Percentiles rank a stretch among this genome's conserved stretches.
phyloP scores from a whole-genome alignment of 345 rosid species.

The Eucalyptus erythrocorys region DNA sequence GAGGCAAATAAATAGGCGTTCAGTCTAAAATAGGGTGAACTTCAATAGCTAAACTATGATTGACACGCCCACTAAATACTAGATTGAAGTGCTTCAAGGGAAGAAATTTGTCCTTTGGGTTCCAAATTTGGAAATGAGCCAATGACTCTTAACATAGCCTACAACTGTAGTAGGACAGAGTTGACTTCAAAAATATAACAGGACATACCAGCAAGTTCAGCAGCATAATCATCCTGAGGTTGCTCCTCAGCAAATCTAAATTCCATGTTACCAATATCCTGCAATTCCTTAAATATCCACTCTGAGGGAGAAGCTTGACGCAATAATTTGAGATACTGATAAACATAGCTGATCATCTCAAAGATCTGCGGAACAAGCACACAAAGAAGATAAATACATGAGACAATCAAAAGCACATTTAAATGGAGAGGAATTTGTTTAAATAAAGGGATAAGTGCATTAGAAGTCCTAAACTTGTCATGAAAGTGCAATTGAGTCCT shows the following conservation, averaged over 20 bases:
- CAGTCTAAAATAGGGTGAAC: background rate
- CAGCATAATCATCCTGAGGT: slow-evolving; percentile 96
- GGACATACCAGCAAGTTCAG: slow-evolving; percentile 76
- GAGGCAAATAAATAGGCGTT: background rate
- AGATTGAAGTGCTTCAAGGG: background rate
- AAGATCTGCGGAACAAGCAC: slow-evolving; percentile 39
- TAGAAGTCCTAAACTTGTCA: background rate
- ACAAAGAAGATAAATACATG: background rate
- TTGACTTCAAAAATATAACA: background rate
- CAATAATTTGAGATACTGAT: slow-evolving; percentile 79
- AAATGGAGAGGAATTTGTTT: background rate
- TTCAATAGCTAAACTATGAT: background rate
- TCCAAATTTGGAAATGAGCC: background rate
- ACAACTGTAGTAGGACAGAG: background rate
- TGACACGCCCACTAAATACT: background rate
- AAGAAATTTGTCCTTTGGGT: background rate
- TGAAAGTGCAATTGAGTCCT: background rate
- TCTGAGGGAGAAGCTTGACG: slow-evolving; percentile 70
- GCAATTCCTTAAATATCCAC: slow-evolving; percentile 98
- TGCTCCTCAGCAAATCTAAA: slow-evolving; percentile 91
- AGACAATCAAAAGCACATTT: background rate
- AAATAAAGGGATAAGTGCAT: background rate
- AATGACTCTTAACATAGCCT: background rate
- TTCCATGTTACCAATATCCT: slow-evolving; percentile 91
- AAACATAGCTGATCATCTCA: slow-evolving; percentile 71